Percentiles rank a stretch among this genome's conserved stretches.
phyloP scores from a whole-genome alignment of 164 flowering plant species.

The Piper longum region DNA sequence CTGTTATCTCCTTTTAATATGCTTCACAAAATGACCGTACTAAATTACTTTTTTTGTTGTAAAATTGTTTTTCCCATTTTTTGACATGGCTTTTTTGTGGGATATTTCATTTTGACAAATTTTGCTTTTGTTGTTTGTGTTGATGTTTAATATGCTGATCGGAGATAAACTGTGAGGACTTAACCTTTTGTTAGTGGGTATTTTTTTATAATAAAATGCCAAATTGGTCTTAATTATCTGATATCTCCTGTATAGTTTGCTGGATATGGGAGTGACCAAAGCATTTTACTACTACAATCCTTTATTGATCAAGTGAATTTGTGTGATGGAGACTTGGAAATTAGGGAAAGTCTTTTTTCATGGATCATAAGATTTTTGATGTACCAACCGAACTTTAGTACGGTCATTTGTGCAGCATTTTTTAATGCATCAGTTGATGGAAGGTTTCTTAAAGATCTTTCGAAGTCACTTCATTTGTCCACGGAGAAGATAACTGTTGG shows the following conservation, averaged over 20 bases:
- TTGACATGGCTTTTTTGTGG: too few species aligned
- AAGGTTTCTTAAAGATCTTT: slow-evolving; percentile 41
- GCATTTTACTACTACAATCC: slow-evolving; percentile 51
- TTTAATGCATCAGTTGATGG: slow-evolving; percentile 24
- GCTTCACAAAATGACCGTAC: too few species aligned
- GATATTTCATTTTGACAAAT: too few species aligned
- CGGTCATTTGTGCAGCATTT: slow-evolving; percentile 49
- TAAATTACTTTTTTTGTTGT: too few species aligned
- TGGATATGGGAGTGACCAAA: slow-evolving; percentile 57
- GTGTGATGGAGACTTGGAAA: slow-evolving; percentile 20
- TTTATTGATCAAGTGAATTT: slow-evolving; percentile 44
- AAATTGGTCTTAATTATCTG: neutral
- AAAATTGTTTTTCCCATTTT: too few species aligned
- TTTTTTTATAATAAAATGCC: neutral
- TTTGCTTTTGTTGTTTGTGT: too few species aligned
- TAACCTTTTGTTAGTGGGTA: neutral
- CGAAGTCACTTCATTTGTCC: slow-evolving; percentile 39
- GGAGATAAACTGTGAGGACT: neutral
- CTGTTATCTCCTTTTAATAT: too few species aligned
- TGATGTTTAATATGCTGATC: neutral
- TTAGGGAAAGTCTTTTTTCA: slow-evolving; percentile 26
- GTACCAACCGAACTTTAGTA: slow-evolving; percentile 53
- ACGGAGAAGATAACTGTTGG: slow-evolving; percentile 66
- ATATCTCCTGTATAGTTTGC: slow-evolving; percentile 29
- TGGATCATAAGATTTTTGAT: slow-evolving; percentile 42